Conservation (phyloP, 2,329 filamentous ascomycete species). For the Pseudovirgaria hyperparasitica region DNA sequence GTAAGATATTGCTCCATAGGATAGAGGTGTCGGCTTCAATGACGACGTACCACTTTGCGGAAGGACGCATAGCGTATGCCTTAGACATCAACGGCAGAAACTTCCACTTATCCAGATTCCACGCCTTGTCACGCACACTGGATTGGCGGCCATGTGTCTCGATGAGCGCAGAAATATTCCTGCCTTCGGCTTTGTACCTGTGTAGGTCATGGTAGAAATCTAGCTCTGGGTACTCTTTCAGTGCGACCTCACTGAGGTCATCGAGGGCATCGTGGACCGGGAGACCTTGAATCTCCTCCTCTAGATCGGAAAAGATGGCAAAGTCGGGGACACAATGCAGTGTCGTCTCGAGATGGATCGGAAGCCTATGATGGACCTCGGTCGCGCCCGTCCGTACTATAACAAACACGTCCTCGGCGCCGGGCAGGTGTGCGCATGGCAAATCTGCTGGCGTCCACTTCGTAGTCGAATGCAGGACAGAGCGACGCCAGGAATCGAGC, state of each 20-base stretch:
- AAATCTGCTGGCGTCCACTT: no score
- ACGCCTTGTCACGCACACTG: no score
- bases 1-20: slow-evolving; percentile 24
- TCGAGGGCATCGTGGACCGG: slow-evolving; percentile 38
- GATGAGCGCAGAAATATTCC: slow-evolving; percentile 26
- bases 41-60: slow-evolving; percentile 19
- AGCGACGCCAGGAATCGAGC: no score
- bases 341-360: slow-evolving; percentile 40
- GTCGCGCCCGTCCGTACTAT: slow-evolving; percentile 47
- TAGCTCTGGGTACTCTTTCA: slow-evolving; percentile 34
- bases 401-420: slow-evolving; percentile 39
- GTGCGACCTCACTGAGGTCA: slow-evolving; percentile 21
- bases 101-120: slow-evolving; percentile 45
- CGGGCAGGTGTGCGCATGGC: slow-evolving; percentile 15
- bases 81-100: slow-evolving; percentile 43
- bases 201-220: slow-evolving; percentile 37
- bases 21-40: slow-evolving; percentile 22
- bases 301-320: slow-evolving; percentile 46
- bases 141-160: no score
- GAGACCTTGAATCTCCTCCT: slow-evolving; percentile 37
- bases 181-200: slow-evolving; percentile 27
- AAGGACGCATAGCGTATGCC: slow-evolving; percentile 24
- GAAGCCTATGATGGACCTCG: slow-evolving; percentile 42
- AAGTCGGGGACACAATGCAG: slow-evolving; percentile 43
- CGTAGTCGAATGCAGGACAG: no score